Conservation (phyloP, 257 asterid species). For the Penstemon eatonii region DNA sequence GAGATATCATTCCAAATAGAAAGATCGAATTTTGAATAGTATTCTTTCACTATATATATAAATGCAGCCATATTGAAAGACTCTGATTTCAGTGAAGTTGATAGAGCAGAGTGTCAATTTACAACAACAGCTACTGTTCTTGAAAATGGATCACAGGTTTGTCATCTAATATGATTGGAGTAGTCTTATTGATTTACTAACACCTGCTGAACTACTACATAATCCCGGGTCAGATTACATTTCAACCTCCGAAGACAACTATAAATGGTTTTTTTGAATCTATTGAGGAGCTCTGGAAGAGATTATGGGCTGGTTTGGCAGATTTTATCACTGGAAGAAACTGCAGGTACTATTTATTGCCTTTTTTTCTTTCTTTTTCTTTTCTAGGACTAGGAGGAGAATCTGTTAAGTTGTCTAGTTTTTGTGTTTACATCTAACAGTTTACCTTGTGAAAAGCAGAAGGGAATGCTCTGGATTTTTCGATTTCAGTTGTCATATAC, state of each 20-base stretch:
- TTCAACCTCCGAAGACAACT: slow-evolving; percentile 77
- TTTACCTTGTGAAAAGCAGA: slow-evolving; percentile 45
- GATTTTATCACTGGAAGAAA: slow-evolving; percentile 76
- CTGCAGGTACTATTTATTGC: slow-evolving; percentile 62
- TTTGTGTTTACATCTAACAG: slow-evolving; percentile 13
- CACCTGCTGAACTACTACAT: slow-evolving; percentile 4
- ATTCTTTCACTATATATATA: slow-evolving; percentile 23
- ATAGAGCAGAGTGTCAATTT: slow-evolving; percentile 93
- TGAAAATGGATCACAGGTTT: slow-evolving; percentile 96
- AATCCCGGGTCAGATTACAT: slow-evolving; percentile 57
- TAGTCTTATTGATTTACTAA: not conserved
- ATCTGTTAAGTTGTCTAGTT: not conserved
- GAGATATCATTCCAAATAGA: slow-evolving; percentile 2
- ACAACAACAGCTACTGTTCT: slow-evolving; percentile 87
- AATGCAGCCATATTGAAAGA: slow-evolving; percentile 91
- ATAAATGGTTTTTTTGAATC: slow-evolving; percentile 74
- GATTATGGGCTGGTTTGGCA: slow-evolving; percentile 50
- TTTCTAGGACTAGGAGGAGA: not conserved
- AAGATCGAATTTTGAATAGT: slow-evolving; percentile 5
- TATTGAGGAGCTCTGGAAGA: slow-evolving; percentile 71
- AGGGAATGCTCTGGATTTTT: slow-evolving; percentile 75
- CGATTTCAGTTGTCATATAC: slow-evolving; percentile 85
- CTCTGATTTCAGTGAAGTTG: slow-evolving; percentile 87
- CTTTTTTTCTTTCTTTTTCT: not conserved
- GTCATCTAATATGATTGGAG: slow-evolving; percentile 12